These are phyloP conservation scores for Piper longum DNA, from an alignment of 164 flowering plant genomes.

Conservation along the genomic window DNA sequence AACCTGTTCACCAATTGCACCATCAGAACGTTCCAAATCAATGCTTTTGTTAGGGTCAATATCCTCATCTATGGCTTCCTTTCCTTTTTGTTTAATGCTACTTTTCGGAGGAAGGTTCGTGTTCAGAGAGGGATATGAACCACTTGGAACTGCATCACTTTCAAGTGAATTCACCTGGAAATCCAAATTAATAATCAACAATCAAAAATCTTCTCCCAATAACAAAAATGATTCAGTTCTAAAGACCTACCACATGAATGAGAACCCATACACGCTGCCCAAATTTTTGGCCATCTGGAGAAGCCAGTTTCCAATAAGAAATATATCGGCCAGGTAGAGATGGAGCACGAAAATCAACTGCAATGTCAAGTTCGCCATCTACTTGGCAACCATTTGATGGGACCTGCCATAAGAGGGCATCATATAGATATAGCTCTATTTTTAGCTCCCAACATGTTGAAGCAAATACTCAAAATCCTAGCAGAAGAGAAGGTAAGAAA, in stretches of 20 bases:
- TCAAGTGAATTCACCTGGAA: slow-evolving; percentile 48
- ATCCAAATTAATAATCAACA: not conserved
- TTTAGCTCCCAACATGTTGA: not conserved
- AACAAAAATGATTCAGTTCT: not conserved
- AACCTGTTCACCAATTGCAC: slow-evolving; percentile 21
- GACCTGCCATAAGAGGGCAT: slow-evolving; percentile 25
- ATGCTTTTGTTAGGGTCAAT: slow-evolving; percentile 14
- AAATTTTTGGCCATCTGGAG: slow-evolving; percentile 51
- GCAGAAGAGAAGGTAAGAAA: not conserved
- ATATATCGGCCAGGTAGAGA: slow-evolving; percentile 55
- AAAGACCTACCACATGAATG: slow-evolving; percentile 36
- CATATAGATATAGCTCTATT: no score
- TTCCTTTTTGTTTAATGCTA: slow-evolving; percentile 7
- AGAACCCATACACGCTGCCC: slow-evolving; percentile 93
- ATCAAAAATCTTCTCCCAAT: not conserved
- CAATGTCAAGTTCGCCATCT: slow-evolving; percentile 45
- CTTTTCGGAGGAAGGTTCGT: slow-evolving; percentile 47
- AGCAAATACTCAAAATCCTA: no score
- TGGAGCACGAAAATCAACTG: slow-evolving; percentile 76
- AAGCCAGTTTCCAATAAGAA: slow-evolving; percentile 81
- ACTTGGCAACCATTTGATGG: slow-evolving; percentile 32
- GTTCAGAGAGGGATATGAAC: slow-evolving; percentile 22
- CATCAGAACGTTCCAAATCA: slow-evolving; percentile 1
- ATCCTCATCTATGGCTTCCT: slow-evolving; percentile 24
- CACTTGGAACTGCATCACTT: slow-evolving; percentile 8